Conservation (phyloP, 495 filamentous ascomycete species). For the Penicillium bialowiezense region DNA sequence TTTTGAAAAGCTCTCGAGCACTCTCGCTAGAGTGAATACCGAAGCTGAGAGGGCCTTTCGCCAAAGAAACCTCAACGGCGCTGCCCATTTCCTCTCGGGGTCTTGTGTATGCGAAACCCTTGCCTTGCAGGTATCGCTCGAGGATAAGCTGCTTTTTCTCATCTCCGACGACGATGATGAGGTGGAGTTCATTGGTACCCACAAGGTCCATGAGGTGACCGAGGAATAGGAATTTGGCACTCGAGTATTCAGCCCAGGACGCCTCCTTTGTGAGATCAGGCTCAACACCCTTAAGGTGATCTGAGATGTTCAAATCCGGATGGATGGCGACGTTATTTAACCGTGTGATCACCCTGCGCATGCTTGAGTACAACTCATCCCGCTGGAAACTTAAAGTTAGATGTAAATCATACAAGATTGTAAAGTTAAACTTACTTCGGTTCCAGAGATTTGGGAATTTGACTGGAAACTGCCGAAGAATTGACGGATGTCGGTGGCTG, state of each 20-base stretch:
- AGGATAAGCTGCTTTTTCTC: constrained; percentile 46
- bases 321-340: constrained; percentile 51
- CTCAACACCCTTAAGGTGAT: constrained; percentile 32
- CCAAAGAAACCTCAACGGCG: constrained; percentile 33
- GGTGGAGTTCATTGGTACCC: constrained; percentile 38
- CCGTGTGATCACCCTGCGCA: constrained; percentile 38
- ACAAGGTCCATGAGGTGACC: constrained; percentile 47
- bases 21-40: constrained; percentile 47
- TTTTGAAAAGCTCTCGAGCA: constrained; percentile 33
- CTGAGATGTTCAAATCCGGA: constrained; percentile 50
- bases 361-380: constrained; percentile 21
- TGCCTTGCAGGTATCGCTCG: constrained; percentile 51
- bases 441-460: constrained; percentile 6
- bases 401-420: background rate
- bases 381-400: constrained; percentile 18
- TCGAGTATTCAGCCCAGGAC: constrained; percentile 53
- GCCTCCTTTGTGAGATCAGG: constrained; percentile 44
- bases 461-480: constrained; percentile 23
- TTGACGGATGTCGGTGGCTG: constrained; percentile 22
- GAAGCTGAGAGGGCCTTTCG: constrained; percentile 42
- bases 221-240: constrained; percentile 57
- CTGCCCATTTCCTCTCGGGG: constrained; percentile 39
- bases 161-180: constrained; percentile 44
- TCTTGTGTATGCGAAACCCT: constrained; percentile 41
- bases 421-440: constrained; percentile 18